Conservation (phyloP, 2,329 filamentous ascomycete genomes). For the Fusarium sp. region DNA sequence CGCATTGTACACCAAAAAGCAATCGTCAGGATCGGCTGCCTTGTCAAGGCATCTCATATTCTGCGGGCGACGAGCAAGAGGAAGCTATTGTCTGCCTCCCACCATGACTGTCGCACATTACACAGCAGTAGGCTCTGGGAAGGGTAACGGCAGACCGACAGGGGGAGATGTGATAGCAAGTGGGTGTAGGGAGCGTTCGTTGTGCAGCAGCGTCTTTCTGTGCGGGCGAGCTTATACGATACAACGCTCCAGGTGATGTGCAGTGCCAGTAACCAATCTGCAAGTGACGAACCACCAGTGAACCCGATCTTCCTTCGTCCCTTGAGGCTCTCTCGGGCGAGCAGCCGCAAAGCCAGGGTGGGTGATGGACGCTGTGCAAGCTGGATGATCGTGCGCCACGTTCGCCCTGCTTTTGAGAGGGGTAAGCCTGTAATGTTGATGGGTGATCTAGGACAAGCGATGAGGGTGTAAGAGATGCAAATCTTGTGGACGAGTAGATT, state of each 20-base stretch:
- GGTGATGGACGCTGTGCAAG: slow-evolving; percentile 37
- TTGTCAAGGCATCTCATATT: slow-evolving; percentile 36
- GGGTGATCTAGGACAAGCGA: slow-evolving; percentile 21
- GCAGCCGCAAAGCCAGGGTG: neutral
- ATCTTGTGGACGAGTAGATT: slow-evolving; percentile 41
- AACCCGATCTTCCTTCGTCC: slow-evolving; percentile 20
- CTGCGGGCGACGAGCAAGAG: slow-evolving; percentile 44
- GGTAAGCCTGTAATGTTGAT: slow-evolving; percentile 26
- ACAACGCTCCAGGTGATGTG: slow-evolving; percentile 30
- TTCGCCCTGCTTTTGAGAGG: slow-evolving; percentile 45
- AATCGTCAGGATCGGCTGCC: slow-evolving; percentile 33
- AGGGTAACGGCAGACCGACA: slow-evolving; percentile 24
- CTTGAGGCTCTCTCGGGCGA: slow-evolving; percentile 41
- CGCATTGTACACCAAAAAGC: slow-evolving; percentile 14
- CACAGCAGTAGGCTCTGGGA: slow-evolving; percentile 26
- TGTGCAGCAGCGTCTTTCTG: slow-evolving; percentile 26
- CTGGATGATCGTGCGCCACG: slow-evolving; percentile 44
- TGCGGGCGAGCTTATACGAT: slow-evolving; percentile 29
- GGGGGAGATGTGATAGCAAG: slow-evolving; percentile 18
- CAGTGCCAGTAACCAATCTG: slow-evolving; percentile 12
- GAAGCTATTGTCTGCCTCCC: slow-evolving; percentile 25
- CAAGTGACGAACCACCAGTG: slow-evolving; percentile 22
- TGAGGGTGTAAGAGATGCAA: slow-evolving; percentile 41
- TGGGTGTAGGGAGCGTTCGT: slow-evolving; percentile 31
- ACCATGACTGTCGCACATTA: slow-evolving; percentile 42